Conservation (phyloP, 306 rosid genomes). For the Sechiopsis laciniata region DNA sequence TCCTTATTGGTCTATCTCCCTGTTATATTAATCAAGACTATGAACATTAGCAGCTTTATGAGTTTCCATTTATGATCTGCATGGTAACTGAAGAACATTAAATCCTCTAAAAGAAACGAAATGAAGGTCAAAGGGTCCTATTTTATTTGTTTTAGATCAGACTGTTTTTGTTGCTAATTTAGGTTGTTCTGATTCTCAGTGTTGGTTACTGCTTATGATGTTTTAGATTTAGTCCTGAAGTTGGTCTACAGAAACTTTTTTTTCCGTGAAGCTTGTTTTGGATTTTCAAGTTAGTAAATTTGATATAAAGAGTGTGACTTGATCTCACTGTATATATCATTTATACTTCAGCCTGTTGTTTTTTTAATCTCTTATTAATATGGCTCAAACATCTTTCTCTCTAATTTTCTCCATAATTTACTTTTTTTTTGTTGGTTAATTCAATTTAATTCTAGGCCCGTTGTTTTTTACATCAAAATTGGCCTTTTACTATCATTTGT, state of each 20-base stretch:
- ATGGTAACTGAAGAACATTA: neutral
- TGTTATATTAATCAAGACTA: neutral
- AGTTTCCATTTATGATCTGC: conserved; percentile 4
- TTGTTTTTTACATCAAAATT: neutral
- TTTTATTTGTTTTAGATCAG: conserved; percentile 3
- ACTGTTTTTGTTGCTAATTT: neutral
- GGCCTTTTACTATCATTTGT: neutral
- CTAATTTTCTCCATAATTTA: neutral
- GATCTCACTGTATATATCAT: neutral
- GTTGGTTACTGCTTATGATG: neutral
- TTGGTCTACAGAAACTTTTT: conserved; percentile 3
- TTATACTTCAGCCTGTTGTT: neutral
- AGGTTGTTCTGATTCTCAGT: neutral
- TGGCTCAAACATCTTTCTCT: neutral
- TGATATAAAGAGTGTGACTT: neutral
- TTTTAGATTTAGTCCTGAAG: conserved; percentile 10
- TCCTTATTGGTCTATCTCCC: neutral
- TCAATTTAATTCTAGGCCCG: neutral
- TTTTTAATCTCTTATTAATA: neutral
- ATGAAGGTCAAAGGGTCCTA: neutral
- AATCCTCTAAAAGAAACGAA: neutral
- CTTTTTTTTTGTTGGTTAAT: neutral
- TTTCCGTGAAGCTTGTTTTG: conserved; percentile 30
- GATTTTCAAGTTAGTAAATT: neutral
- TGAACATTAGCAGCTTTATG: neutral